Percentiles rank a stretch among this genome's conserved stretches.
Evolutionary conservation across 148 eudicot species (phyloP).

Genomic region (Silene uniflora): DNA sequence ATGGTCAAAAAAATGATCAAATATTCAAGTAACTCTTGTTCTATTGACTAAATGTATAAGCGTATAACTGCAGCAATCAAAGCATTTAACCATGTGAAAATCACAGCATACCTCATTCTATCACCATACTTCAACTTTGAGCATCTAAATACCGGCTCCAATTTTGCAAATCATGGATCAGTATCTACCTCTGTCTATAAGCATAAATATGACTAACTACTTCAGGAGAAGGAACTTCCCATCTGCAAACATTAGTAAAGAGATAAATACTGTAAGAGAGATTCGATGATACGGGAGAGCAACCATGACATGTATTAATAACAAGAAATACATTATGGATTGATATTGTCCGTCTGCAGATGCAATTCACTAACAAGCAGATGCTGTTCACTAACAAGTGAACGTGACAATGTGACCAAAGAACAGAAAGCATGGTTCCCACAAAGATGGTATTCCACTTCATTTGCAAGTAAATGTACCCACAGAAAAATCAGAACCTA

Average conservation of each 20-base stretch:
- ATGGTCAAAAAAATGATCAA: neutral
- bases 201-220: conserved; percentile 53
- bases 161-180: conserved; percentile 82
- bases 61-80: neutral
- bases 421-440: neutral
- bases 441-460: neutral
- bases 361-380: neutral
- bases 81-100: neutral
- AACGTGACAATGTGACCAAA: neutral
- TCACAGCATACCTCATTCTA: conserved; percentile 53
- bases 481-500: neutral
- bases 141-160: conserved; percentile 79
- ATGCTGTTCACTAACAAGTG: neutral
- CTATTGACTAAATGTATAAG: neutral
- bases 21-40: neutral
- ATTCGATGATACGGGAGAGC: neutral
- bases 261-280: conserved; percentile 4
- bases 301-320: neutral
- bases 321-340: neutral
- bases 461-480: neutral
- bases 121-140: conserved; percentile 62
- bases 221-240: conserved; percentile 86
- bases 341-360: neutral
- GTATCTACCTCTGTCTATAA: conserved; percentile 34
- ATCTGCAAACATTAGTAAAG: conserved; percentile 43